Base-by-base conservation (phyloP, 2,329 filamentous ascomycete species). In the Thelonectria blattea region DNA sequence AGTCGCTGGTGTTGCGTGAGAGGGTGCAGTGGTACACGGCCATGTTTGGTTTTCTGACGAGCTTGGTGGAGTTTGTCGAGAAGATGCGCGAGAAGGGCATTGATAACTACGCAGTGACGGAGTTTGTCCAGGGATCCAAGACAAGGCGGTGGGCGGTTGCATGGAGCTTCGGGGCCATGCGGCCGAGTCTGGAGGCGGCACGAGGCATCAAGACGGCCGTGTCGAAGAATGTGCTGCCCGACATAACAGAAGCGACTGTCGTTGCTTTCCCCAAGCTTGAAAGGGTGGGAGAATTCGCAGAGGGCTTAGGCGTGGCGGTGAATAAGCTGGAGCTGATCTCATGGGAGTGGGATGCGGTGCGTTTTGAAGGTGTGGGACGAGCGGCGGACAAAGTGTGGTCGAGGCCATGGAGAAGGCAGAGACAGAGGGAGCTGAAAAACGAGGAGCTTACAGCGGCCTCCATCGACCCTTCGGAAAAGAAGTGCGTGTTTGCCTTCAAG, bases 101-200 rank as follows among this genome's bases (percentile, higher is more conserved):
- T 39, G 80, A 81, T 39, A 99, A 98, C 72, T 97, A 88, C 68
- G 93, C 92, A 0, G 86, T 97, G 0, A 90, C 90, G 0, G 88
- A 91, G 63, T 89, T 98, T 65, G 81, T 92, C 0, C 91, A 94
- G 59, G 91, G 91, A 0, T 86, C 78, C 48, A 90, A 88, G 72
- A 98, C 95, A 30, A 87, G 88, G 53, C 81, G 95, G 17, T 98
- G 94, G 93, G 92, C 88, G 1, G 77, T 98, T 3, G 95, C 85
- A 0, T 99, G 95, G 95, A 96, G 91, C 69, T 97, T 92, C 77
- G 78, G 80, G 2, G 80, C 85, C 52, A 79, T 85, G 71, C 81
- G 93, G 47, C 92, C 93, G 2, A 73, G 79, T 5, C 73, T 80
- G 58, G 67, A 72, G 43, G 75, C 81, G 42, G 79, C 81, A 20